These are phyloP conservation scores for Penicillium sp. DNA, from an alignment of 2,329 filamentous ascomycete genomes.

Conservation along the genomic window DNA sequence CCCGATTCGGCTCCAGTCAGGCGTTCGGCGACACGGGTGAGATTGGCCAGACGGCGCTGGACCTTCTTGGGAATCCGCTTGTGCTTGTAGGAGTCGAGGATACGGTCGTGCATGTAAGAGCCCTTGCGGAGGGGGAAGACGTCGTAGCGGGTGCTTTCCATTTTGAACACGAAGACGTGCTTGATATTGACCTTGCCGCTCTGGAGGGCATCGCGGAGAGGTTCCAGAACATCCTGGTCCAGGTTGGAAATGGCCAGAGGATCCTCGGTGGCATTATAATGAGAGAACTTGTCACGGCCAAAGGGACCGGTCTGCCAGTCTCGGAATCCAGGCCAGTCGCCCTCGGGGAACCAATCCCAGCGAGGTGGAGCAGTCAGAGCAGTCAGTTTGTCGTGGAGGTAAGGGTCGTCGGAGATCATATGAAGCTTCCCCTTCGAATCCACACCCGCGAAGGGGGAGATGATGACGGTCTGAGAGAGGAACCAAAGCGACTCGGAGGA, in stretches of 20 bases:
- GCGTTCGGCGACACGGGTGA: constrained; percentile 30
- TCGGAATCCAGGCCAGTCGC: constrained; percentile 20
- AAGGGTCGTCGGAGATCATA: constrained; percentile 14
- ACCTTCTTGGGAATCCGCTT: constrained; percentile 38
- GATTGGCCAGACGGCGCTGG: constrained; percentile 24
- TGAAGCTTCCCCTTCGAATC: constrained; percentile 18
- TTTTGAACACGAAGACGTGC: constrained; percentile 46
- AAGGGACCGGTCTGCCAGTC: constrained; percentile 23
- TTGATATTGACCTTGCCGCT: constrained; percentile 41
- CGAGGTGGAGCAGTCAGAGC: constrained; percentile 15
- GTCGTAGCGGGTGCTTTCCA: constrained; percentile 52
- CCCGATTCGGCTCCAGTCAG: constrained; percentile 27
- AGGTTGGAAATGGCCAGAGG: constrained; percentile 48
- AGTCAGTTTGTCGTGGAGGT: constrained; percentile 18
- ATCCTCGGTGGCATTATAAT: constrained; percentile 42
- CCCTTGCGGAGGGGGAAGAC: constrained; percentile 49
- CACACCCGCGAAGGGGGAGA: constrained; percentile 21
- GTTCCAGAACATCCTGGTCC: constrained; percentile 31
- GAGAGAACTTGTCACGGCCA: constrained; percentile 5
- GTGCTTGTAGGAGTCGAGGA: constrained; percentile 41
- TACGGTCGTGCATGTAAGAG: constrained; percentile 35
- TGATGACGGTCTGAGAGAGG: constrained; percentile 23
- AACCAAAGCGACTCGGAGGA: constrained; percentile 23
- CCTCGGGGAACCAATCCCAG: constrained; percentile 25
- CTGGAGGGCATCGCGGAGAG: constrained; percentile 23